Evolutionary conservation across 306 rosid species (phyloP), one percentile per base, ranked within the genome.

Genomic region (Fragaria ananassa): DNA sequence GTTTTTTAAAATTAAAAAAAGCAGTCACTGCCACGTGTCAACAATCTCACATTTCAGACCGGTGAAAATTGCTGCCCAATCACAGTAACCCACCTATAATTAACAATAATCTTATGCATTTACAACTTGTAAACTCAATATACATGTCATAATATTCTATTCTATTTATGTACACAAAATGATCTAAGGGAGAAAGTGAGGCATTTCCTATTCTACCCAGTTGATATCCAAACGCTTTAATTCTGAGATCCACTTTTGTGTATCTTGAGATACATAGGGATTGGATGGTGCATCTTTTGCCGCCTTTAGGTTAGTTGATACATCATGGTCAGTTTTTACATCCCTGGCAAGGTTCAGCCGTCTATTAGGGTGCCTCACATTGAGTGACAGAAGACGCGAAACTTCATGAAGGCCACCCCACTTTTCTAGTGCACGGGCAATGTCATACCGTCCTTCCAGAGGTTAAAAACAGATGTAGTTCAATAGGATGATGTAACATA

Each of bases 321-420:
- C 76, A 46, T 64, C 68, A 78, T 49, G 49, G 45, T 81, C 95
- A 44, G 19, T 76, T 85, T 84, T 89, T 83, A 73, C 91, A 76
- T 88, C 96, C 60, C 80, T 86, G 60, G 63, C 78, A 69, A 72
- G 70, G 77, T 54, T 77, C 47, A 82, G 76, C 64, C 84, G 92
- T 80, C 92, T 84, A 63, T 86, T 87, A 39, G 86, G 89, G 74
- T 82, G 87, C 79, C 97, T 92, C 76, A 79, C 88, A 76, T 92
- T 87, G 23, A 95, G 91, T 1, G 97, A 85, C 47, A 95, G 76
- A 75, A 95, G 97, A 10, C 97, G 96, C 18, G 97, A 89, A 78
- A 95, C 99, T 81, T 95, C 96, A 68, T 79, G 92, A 37, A 95
- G 91, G 29, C 99, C 99, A 1, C 99, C 99, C 99, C 97, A 92